Base-by-base conservation (phyloP, 2,329 filamentous ascomycete species). In the Claviceps sp. region DNA sequence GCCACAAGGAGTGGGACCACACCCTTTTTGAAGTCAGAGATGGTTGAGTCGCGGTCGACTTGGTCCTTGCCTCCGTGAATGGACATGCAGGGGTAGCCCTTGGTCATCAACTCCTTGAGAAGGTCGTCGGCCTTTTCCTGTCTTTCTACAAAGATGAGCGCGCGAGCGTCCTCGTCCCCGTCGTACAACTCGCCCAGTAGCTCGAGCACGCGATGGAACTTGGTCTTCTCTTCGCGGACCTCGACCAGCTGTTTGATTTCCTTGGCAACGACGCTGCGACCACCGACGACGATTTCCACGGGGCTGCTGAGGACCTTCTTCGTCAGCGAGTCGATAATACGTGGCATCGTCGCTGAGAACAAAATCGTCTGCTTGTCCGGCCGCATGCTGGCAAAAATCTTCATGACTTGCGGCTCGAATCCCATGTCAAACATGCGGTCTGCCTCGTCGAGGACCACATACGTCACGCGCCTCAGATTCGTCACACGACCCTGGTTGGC, bases 351-450 rank as follows among this genome's bases (percentile, higher is more conserved):
- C 4, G 93, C 93, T 0, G 93, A 97, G 67, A 97, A 98, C 23
- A 97, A 76, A 49, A 97, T 89, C 0, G 89, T 95, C 65, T 98
- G 93, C 49, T 87, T 83, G 64, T 96, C 87, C 0, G 93, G 90
- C 47, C 93, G 84, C 65, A 95, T 86, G 61, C 93, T 95, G 58
- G 82, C 82, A 64, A 97, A 83, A 53, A 98, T 93, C 68, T 95
- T 96, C 81, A 93, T 93, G 50, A 98, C 90, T 66, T 98, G 93
- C 2, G 93, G 91, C 68, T 95, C 91, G 63, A 98, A 98, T 14
- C 93, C 93, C 93, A 98, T 97, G 66, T 98, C 93, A 64, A 97
- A 96, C 93, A 98, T 97, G 55, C 93, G 85, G 68, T 98, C 93
- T 47, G 93, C 93, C 70, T 98, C 93, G 64, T 98, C 93, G 40